A percentile compares a stretch with the other conserved stretches of the same genome.
Evolutionary conservation across 768 basidiomycete genomes (phyloP).

Genomic region (Mycena venus): DNA sequence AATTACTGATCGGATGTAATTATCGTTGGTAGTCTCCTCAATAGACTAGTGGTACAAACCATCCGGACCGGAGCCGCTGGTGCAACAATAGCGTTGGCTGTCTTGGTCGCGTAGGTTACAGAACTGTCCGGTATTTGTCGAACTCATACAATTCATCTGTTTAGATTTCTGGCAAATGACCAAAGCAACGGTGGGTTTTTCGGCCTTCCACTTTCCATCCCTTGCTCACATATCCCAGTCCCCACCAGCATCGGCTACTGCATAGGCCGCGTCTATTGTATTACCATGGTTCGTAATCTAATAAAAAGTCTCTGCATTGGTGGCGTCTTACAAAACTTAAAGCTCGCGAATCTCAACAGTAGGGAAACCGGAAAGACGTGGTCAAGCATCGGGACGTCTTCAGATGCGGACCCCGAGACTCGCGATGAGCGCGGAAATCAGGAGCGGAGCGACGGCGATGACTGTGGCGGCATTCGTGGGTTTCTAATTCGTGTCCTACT

Average conservation of each 20-base stretch:
- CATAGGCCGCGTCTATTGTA: constrained; percentile 10
- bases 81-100: constrained; percentile 6
- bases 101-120: constrained; percentile 7
- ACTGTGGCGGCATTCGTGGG: constrained; percentile 5
- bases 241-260: constrained; percentile 3
- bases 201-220: no score
- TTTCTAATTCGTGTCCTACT: not conserved
- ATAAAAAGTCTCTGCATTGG: not conserved
- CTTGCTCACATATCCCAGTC: constrained; percentile 16
- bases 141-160: constrained; percentile 6
- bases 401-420: not conserved
- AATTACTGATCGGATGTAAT: no score
- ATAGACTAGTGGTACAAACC: constrained; percentile 15
- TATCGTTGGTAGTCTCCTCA: constrained; percentile 13
- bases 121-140: constrained; percentile 4
- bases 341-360: constrained; percentile 18
- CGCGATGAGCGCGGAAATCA: not conserved
- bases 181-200: constrained; percentile 15
- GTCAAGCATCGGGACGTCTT: not conserved
- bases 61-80: constrained; percentile 11
- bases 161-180: constrained; percentile 13
- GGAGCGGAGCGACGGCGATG: constrained; percentile 3
- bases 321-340: constrained; percentile 9
- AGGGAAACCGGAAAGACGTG: constrained; percentile 2
- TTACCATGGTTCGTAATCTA: constrained; percentile 17